Evolutionary conservation across 208 protist genomes (phyloP).

Genomic region (Acanthamoeba sp.): DNA sequence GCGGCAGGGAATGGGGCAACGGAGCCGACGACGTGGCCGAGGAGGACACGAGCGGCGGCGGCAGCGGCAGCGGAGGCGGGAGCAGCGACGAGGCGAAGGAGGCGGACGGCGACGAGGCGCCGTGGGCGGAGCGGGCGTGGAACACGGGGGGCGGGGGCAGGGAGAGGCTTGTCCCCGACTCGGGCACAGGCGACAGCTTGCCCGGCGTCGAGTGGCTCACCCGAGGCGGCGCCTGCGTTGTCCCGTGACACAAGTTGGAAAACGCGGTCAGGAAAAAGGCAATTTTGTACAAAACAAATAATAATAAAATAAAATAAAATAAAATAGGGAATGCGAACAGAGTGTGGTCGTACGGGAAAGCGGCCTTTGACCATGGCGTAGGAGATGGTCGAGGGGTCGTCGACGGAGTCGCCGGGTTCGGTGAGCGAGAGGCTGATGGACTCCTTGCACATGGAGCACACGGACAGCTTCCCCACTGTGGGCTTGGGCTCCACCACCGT

Average conservation of each 20-base stretch:
- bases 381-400: neutral
- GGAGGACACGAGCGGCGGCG: neutral
- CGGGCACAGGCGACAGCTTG: neutral
- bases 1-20: neutral
- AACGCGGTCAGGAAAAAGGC: too few relatives aligned
- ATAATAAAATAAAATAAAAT: too few relatives aligned
- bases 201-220: neutral
- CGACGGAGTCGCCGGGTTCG: neutral
- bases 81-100: neutral
- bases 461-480: neutral
- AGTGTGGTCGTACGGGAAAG: neutral
- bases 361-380: constrained; percentile 27
- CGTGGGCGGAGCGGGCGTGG: neutral
- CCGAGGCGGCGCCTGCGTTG: neutral
- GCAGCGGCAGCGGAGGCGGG: neutral
- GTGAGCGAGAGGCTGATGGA: neutral
- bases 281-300: too few relatives aligned
- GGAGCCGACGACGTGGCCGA: neutral
- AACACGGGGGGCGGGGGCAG: neutral
- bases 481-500: neutral
- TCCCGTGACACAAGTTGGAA: too few relatives aligned
- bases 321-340: neutral
- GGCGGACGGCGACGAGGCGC: neutral
- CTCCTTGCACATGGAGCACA: constrained; percentile 38
- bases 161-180: neutral